These are phyloP conservation scores for Periconia sp. DNA, from an alignment of 2,329 filamentous ascomycete genomes.

Conservation along the genomic window DNA sequence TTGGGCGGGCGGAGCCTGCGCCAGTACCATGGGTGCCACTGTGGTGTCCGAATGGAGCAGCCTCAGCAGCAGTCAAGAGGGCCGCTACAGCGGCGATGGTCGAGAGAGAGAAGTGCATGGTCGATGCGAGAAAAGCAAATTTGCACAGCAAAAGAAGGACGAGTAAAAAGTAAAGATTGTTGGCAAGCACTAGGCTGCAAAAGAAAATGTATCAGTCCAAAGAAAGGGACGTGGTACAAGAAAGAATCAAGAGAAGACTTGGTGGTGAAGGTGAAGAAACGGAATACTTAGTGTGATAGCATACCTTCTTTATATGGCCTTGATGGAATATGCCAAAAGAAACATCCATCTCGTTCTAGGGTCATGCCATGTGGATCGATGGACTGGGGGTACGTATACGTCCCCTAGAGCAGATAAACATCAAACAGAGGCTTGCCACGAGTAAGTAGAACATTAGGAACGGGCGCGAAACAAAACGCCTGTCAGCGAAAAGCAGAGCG, in stretches of 20 bases:
- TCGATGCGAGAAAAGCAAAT: slow-evolving; percentile 10
- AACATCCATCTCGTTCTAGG: too few species aligned
- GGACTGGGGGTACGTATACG: not conserved
- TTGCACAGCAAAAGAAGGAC: slow-evolving; percentile 30
- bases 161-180: slow-evolving; percentile 15
- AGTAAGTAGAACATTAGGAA: not conserved
- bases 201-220: slow-evolving; percentile 8
- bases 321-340: not conserved
- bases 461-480: not conserved
- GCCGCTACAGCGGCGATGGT: slow-evolving; percentile 26
- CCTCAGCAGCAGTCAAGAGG: slow-evolving; percentile 24
- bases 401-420: not conserved
- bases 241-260: slow-evolving; percentile 14
- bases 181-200: slow-evolving; percentile 25
- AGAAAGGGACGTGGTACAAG: slow-evolving; percentile 10
- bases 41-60: slow-evolving; percentile 15
- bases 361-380: not conserved
- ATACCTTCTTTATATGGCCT: slow-evolving; percentile 17
- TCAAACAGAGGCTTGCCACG: not conserved
- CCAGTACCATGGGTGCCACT: slow-evolving; percentile 2
- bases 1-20: slow-evolving; percentile 1
- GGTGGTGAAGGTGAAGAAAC: slow-evolving; percentile 17
- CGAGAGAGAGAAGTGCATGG: slow-evolving; percentile 29
- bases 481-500: not conserved
- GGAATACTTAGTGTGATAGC: not conserved